Evolutionary conservation across 202 grass and related monocot species (phyloP).

Genomic region (Panicum virgatum): DNA sequence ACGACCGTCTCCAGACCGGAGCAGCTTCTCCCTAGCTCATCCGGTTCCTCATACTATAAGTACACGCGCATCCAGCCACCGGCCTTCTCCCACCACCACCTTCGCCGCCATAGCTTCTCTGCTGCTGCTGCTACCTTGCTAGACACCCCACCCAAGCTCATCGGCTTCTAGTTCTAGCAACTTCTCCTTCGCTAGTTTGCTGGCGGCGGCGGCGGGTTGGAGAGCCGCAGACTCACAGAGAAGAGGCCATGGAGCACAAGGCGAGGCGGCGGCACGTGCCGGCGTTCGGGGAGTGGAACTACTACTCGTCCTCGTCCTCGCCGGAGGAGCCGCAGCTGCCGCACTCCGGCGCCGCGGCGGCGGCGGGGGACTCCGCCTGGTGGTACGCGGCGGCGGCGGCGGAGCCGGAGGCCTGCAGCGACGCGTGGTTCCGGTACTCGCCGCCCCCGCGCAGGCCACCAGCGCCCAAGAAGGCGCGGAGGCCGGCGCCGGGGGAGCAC

Average conservation of each 20-base stretch:
- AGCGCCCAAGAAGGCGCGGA: not conserved
- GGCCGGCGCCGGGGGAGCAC: not conserved
- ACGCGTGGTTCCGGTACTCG: slow-evolving; percentile 33
- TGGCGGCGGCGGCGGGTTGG: not conserved
- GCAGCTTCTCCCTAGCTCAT: not conserved
- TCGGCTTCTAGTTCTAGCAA: too few relatives aligned
- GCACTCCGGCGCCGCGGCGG: not conserved
- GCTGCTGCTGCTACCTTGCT: too few relatives aligned
- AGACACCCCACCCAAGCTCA: too few relatives aligned
- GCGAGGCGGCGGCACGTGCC: slow-evolving; percentile 44
- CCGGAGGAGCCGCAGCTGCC: not conserved
- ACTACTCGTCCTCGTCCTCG: slow-evolving; percentile 20
- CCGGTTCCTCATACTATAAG: not conserved
- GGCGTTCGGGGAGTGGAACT: slow-evolving; percentile 60
- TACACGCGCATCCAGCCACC: not conserved
- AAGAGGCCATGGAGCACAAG: slow-evolving; percentile 15
- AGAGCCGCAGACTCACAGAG: not conserved
- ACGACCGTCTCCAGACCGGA: not conserved
- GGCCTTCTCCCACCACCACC: not conserved
- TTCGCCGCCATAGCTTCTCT: not conserved
- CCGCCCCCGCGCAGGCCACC: not conserved
- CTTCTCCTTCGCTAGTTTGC: too few relatives aligned
- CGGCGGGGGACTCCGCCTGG: not conserved
- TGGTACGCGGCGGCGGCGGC: slow-evolving; percentile 15
- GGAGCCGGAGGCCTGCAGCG: slow-evolving; percentile 26